Evolutionary conservation across 352 stramenopile genomes (phyloP), one percentile per base, ranked within the genome.

Genomic region (Pythium folliculosum): DNA sequence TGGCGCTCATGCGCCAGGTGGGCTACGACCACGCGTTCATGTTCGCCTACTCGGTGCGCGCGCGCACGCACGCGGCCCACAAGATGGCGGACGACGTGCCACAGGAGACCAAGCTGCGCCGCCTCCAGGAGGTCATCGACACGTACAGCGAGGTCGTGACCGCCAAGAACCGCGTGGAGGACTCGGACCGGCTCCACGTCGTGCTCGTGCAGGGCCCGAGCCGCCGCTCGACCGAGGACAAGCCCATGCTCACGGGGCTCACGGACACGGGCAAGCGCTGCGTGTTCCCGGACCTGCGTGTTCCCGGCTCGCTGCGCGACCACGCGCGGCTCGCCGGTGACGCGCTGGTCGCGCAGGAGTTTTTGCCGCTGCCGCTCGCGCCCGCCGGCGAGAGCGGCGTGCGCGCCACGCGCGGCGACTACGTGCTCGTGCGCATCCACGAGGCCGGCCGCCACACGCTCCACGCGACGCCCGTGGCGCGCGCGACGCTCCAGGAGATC

Each of bases 1-100:
- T 95, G 19, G 87, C 86, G 51, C 74, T 95, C 35, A 91, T 96
- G 83, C 82, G 77, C 17, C 73, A 78, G 19, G 87, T 93, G 16
- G 80, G 85, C 64, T 99, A 98, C 74, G 97, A 99, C 69, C 95
- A 99, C 73, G 97, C 97, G 23, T 99, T 99, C 80, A 98, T 99
- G 95, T 99, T 99, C 78, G 95, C 97, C 17, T 99, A 99, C 81
- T 98, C 89, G 50, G 90, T 99, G 82, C 85, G 97, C 54, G 96
- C 93, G 27, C 91, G 92, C 64, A 99, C 97, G 1, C 95, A 99
- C 70, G 97, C 97, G 3, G 90, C 96, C 60, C 83, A 98, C 59
- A 93, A 88, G 22, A 95, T 99, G 80, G 71, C 95, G 57, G 98
- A 99, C 75, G 93, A 99, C 75, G 92, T 99, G 22, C 76, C 91